Percentiles rank a stretch among this genome's conserved stretches.
These are phyloP conservation scores for Dictyostelium brefeldianum DNA, from an alignment of 78 protist genomes.

Conservation along the genomic window DNA sequence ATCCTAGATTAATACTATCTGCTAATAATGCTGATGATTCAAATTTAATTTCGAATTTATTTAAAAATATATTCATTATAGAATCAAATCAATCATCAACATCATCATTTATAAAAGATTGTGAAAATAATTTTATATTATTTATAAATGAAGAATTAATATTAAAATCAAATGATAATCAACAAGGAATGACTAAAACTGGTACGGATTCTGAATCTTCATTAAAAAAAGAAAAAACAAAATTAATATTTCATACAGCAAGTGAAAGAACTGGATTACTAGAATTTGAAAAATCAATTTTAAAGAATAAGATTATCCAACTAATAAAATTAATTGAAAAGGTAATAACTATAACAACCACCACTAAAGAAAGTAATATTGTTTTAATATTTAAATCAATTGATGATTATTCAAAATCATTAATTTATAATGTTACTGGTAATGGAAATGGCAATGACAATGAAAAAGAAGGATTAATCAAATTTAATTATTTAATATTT, in stretches of 20 bases:
- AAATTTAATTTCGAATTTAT: not conserved
- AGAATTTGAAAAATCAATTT: not conserved
- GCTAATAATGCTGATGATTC: not conserved
- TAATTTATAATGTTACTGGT: not conserved
- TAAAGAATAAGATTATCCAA: not conserved
- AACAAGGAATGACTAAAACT: not conserved
- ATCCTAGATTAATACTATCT: not conserved
- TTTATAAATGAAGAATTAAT: slow-evolving; percentile 1
- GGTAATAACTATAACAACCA: not conserved
- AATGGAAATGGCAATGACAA: not conserved
- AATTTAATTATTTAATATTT: not conserved
- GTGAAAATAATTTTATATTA: not conserved
- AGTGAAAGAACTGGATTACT: slow-evolving; percentile 3
- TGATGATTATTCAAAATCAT: slow-evolving; percentile 36
- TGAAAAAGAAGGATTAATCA: not conserved
- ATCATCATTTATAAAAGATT: not conserved
- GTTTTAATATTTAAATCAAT: not conserved
- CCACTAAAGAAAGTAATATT: not conserved
- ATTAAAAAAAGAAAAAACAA: not conserved
- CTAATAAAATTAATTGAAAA: not conserved
- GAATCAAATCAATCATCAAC: not conserved
- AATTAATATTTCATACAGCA: slow-evolving; percentile 19
- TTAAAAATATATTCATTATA: not conserved
- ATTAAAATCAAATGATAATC: not conserved
- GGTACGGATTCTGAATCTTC: not conserved